Conservation (phyloP, 164 flowering plant species). For the Magnolia changhungtana region DNA sequence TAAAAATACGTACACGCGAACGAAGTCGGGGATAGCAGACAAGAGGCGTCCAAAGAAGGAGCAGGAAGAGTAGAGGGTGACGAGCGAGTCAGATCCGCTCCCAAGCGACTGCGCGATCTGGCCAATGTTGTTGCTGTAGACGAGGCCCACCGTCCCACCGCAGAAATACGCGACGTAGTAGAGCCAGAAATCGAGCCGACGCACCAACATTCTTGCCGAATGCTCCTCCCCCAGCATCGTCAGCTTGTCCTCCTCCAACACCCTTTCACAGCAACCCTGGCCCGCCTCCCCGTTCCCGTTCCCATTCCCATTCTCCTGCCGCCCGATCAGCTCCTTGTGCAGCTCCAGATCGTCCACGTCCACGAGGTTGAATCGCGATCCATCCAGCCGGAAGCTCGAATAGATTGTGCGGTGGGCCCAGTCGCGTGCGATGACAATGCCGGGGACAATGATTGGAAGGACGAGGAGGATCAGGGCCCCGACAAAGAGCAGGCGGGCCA, state of each 20-base stretch:
- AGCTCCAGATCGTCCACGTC: constrained; percentile 72
- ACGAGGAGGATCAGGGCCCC: constrained; percentile 67
- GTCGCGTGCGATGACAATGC: constrained; percentile 52
- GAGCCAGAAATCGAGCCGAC: constrained; percentile 82
- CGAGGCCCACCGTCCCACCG: constrained; percentile 96
- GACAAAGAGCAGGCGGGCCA: constrained; percentile 43
- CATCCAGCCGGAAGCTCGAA: constrained; percentile 44
- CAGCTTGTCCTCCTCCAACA: constrained; percentile 28
- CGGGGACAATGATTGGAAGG: constrained; percentile 69
- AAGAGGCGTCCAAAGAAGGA: constrained; percentile 98
- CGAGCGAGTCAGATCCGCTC: constrained; percentile 40
- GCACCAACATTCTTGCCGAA: constrained; percentile 39
- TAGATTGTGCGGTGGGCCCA: constrained; percentile 53
- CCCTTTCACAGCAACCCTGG: constrained; percentile 17
- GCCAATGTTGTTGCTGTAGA: constrained; percentile 89
- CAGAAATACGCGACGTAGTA: constrained; percentile 82
- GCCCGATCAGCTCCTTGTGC: constrained; percentile 52
- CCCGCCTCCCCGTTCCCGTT: not conserved
- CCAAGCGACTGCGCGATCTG: constrained; percentile 91
- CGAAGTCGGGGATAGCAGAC: constrained; percentile 79
- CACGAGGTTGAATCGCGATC: constrained; percentile 64
- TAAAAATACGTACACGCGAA: constrained; percentile 63
- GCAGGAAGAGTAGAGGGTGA: constrained; percentile 80
- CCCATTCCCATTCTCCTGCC: constrained; percentile 19
- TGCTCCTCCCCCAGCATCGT: constrained; percentile 87